Evolutionary conservation across 202 grass and related monocot genomes (phyloP), one percentile per base, ranked within the genome.

Genomic region (Panicum virgatum): DNA sequence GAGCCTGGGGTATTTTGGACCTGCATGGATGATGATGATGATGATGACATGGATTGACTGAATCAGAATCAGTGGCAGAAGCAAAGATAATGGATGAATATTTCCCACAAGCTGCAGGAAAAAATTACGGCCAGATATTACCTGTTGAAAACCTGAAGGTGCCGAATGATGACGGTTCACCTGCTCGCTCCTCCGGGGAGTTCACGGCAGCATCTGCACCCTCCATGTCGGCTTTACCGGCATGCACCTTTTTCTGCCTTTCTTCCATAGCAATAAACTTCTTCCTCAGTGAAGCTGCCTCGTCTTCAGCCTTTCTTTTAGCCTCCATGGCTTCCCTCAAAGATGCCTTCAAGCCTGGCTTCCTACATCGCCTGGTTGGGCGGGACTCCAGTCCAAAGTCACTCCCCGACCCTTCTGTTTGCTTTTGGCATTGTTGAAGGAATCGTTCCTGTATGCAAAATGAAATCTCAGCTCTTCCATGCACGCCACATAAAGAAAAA

Each of bases 241-340:
- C 66, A 60, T 86, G 73, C 86, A 86, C 65, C 58, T 72, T 85
- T 54, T 64, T 79, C 46, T 89, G 83, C 16, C 62, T 72, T 48
- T 85, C 81, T 82, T 88, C 82, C 91, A 88, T 88, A 32, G 58
- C 69, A 39, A 83, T 43, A 51, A 93, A 88, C 66, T 93, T 90
- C 27, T 90, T 66, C 88, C 71, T 90, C 82, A 88, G 42, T 5
- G 46, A 39, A 15, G 47, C 72, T 25, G 76, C 73, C 73, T 86
- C 85, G 1, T 90, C 84, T 76, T 90, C 82, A 72, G 82, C 91
- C 14, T 45, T 77, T 65, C 68, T 71, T 75, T 85, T 90, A 45
- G 85, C 91, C 74, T 86, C 91, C 65, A 83, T 68, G 37, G 80
- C 73, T 78, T 85, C 77, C 56, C 57, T 74, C 72, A 87, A 53